Evolutionary conservation across 495 filamentous ascomycete genomes (phyloP).

Genomic region (Penicillium tannophilum): DNA sequence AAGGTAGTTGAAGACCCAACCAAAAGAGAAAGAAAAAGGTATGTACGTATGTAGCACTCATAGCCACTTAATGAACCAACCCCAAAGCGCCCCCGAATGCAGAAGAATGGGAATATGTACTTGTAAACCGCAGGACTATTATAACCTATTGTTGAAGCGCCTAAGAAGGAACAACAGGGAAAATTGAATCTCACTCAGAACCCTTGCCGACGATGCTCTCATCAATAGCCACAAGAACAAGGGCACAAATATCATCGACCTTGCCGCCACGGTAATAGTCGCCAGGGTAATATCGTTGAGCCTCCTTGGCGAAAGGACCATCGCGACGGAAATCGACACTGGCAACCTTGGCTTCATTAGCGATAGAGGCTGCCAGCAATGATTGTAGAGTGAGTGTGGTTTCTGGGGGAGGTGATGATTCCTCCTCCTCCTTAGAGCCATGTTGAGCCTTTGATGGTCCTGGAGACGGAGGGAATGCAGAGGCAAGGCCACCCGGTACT

Average conservation of each 20-base stretch:
- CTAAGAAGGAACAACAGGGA: background rate
- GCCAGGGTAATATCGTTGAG: conserved; percentile 80
- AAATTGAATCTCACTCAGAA: background rate
- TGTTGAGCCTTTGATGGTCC: conserved; percentile 11
- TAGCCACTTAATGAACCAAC: conserved; percentile 11
- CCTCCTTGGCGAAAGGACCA: conserved; percentile 92
- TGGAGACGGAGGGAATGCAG: conserved; percentile 24
- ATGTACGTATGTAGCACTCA: background rate
- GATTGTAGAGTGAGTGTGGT: conserved; percentile 61
- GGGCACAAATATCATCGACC: conserved; percentile 84
- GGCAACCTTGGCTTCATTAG: conserved; percentile 77
- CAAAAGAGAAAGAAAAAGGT: background rate
- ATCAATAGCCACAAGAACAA: conserved; percentile 71
- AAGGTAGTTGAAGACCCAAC: background rate
- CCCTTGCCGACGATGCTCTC: conserved; percentile 20
- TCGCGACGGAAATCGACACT: conserved; percentile 76
- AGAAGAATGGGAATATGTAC: conserved; percentile 10
- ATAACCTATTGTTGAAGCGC: background rate
- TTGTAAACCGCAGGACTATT: background rate
- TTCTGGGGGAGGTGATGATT: conserved; percentile 1
- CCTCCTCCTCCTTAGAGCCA: conserved; percentile 5
- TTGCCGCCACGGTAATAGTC: conserved; percentile 87
- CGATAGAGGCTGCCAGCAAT: conserved; percentile 74
- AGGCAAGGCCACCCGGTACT: conserved; percentile 39
- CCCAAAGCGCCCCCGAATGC: conserved; percentile 19